Evolutionary conservation across 495 filamentous ascomycete species (phyloP), one percentile per base, ranked within the genome.

Genomic region (Cetradonia linearis): DNA sequence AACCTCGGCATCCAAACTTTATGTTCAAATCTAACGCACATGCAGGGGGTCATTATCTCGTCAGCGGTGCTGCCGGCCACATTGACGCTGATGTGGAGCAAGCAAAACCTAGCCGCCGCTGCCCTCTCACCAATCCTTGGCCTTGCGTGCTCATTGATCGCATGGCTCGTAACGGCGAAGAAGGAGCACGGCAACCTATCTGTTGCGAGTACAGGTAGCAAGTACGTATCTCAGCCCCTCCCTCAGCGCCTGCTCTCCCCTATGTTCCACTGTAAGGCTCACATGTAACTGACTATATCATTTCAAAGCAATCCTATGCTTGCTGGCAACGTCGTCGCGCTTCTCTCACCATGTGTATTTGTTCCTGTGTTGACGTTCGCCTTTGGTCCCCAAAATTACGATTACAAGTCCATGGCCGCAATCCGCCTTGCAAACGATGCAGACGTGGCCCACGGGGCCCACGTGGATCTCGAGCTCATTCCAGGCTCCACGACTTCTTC

Each of bases 131-230:
- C 92, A 1, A 79, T 87, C 11, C 76, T 96, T 18, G 91, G 89
- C 6, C 80, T 96, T 16, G 78, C 75, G 40, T 84, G 85, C 62
- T 84, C 87, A 8, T 75, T 96, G 48, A 85, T 87, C 59, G 89
- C 89, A 33, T 97, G 92, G 92, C 78, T 97, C 2, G 91, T 95
- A 7, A 95, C 90, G 1, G 83, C 92, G 34, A 86, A 86, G 69
- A 89, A 80, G 68, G 69, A 90, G 68, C 88, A 79, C 63, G 89
- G 89, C 28, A 70, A 75, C 20, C 76, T 97, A 27, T 83, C 78
- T 47, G 90, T 97, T 48, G 72, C 69, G 3, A 88, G 83, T 56
- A 92, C 89, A 3, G 89, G 89, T 40, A 80, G 81, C 23, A 93
- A 94, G 76, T 79, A 72, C 65, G 76, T 68, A 33, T 31, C n/a